Evolutionary conservation across 345 rosid genomes (phyloP).

Genomic region (Ailanthus altissimus): DNA sequence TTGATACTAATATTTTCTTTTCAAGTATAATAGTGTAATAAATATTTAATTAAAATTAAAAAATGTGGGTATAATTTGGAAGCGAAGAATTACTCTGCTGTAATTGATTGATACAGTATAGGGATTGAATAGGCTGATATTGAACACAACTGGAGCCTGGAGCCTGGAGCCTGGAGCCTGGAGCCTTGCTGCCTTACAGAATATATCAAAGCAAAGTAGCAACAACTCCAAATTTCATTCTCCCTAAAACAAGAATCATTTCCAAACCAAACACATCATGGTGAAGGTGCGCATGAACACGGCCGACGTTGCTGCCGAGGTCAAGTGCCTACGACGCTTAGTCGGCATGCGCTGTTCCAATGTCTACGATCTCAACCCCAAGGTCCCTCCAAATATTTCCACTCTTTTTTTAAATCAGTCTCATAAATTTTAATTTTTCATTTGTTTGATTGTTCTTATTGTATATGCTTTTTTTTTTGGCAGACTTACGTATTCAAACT

Average conservation of each 20-base stretch:
- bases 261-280: conserved; percentile 36
- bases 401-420: not conserved
- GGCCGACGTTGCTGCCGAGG: conserved; percentile 99
- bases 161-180: no score
- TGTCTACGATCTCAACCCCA: conserved; percentile 95
- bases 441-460: not conserved
- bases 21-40: no score
- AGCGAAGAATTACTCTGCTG: no score
- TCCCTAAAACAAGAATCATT: not conserved
- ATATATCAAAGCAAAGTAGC: no score
- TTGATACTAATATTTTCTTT: no score
- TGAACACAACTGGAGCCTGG: no score
- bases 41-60: no score
- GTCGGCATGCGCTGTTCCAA: conserved; percentile 98
- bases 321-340: conserved; percentile 76
- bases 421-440: not conserved
- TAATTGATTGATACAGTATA: no score
- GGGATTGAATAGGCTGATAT: no score
- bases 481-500: conserved; percentile 97
- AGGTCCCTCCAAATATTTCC: conserved; percentile 42
- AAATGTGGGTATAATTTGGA: no score
- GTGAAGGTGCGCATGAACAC: conserved; percentile 99
- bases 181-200: not conserved
- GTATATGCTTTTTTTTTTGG: not conserved
- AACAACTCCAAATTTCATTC: not conserved